A percentile compares a stretch with the other conserved stretches of the same genome.
Evolutionary conservation across 2,329 filamentous ascomycete species (phyloP).

Genomic region (Trichoderma aggressivum): DNA sequence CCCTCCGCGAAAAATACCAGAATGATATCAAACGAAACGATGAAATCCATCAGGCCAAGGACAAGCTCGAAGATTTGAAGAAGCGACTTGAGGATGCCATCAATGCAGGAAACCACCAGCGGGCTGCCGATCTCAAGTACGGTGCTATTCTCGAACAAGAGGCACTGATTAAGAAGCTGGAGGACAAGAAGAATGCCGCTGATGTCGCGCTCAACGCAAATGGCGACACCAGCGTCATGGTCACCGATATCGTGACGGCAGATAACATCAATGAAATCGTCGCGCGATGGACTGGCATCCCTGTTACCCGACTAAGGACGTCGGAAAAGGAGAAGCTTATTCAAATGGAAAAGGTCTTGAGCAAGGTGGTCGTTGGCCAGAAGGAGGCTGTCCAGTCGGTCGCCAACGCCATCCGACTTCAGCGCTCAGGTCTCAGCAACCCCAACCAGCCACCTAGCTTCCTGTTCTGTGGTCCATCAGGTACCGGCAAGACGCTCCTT

Average conservation of each 20-base stretch:
- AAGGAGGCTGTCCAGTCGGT: slow-evolving; percentile 90
- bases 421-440: slow-evolving; percentile 90
- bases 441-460: slow-evolving; percentile 97
- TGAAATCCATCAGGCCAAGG: slow-evolving; percentile 88
- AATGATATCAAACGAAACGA: slow-evolving; percentile 87
- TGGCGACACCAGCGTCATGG: slow-evolving; percentile 63
- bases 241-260: slow-evolving; percentile 90
- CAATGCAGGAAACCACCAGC: slow-evolving; percentile 76
- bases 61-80: slow-evolving; percentile 88
- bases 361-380: slow-evolving; percentile 86
- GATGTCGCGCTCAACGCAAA: slow-evolving; percentile 65
- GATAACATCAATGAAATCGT: slow-evolving; percentile 99
- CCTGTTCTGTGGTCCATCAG: slow-evolving; percentile 97
- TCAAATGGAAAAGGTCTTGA: slow-evolving; percentile 86
- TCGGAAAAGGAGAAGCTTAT: slow-evolving; percentile 98
- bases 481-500: slow-evolving; percentile 95
- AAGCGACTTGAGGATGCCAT: slow-evolving; percentile 93
- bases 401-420: slow-evolving; percentile 91
- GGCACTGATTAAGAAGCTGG: slow-evolving; percentile 72
- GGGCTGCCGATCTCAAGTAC: slow-evolving; percentile 92
- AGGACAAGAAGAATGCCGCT: slow-evolving; percentile 73
- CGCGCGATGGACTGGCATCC: slow-evolving; percentile 95
- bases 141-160: slow-evolving; percentile 95
- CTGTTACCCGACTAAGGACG: slow-evolving; percentile 88
- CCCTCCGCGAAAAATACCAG: slow-evolving; percentile 92